phyloP scores from a whole-genome alignment of 352 stramenopile species.

The Phytophthora citrophthora region DNA sequence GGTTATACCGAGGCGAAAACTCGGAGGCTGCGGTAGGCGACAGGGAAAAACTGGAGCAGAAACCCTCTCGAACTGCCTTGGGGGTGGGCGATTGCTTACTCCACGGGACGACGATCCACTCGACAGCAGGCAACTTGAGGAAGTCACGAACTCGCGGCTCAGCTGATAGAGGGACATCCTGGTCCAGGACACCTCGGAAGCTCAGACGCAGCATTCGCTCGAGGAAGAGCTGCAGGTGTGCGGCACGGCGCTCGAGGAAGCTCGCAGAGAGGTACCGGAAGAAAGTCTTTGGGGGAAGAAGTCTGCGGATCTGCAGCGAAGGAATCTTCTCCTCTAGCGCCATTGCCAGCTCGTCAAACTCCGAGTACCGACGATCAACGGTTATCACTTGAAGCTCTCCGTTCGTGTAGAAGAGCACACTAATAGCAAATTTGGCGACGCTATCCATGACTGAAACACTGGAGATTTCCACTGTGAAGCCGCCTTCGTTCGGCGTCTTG shows the following conservation, averaged over 20 bases:
- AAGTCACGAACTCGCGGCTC: slow-evolving; percentile 74
- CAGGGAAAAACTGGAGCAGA: slow-evolving; percentile 32
- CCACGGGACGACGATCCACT: slow-evolving; percentile 75
- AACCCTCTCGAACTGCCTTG: slow-evolving; percentile 14
- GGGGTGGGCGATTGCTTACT: slow-evolving; percentile 28
- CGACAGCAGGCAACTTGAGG: slow-evolving; percentile 65
- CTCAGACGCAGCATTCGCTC: slow-evolving; percentile 59
- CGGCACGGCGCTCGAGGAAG: slow-evolving; percentile 69
- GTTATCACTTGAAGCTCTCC: slow-evolving; percentile 49
- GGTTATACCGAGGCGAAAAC: slow-evolving; percentile 35
- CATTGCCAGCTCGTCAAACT: slow-evolving; percentile 67
- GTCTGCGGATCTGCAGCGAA: slow-evolving; percentile 46
- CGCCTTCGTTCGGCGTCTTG: slow-evolving; percentile 49
- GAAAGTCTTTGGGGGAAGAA: slow-evolving; percentile 78
- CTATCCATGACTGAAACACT: slow-evolving; percentile 54
- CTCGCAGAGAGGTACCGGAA: slow-evolving; percentile 61
- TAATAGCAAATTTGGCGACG: slow-evolving; percentile 67
- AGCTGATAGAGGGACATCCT: slow-evolving; percentile 69
- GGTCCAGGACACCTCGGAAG: slow-evolving; percentile 72
- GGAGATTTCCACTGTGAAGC: slow-evolving; percentile 79
- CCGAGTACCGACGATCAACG: slow-evolving; percentile 70
- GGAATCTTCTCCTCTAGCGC: slow-evolving; percentile 65
- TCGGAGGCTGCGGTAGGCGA: slow-evolving; percentile 32
- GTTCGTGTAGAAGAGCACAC: slow-evolving; percentile 57
- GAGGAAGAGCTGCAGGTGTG: slow-evolving; percentile 68